These are phyloP conservation scores for Phytophthora ohioensis DNA, from an alignment of 352 stramenopile genomes.

Conservation along the genomic window DNA sequence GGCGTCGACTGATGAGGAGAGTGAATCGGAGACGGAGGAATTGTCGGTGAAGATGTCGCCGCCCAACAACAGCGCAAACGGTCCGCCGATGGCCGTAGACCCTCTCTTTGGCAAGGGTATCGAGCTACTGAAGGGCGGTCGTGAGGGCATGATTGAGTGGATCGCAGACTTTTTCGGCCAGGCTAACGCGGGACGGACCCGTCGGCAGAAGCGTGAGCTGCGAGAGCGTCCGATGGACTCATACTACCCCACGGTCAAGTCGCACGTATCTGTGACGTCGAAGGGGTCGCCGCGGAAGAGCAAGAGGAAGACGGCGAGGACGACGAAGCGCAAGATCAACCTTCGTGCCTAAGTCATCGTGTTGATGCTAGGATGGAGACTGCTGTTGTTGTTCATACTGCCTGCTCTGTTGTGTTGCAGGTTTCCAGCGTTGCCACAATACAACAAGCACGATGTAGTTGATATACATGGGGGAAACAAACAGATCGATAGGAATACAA, in stretches of 20 bases:
- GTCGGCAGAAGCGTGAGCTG: constrained; percentile 64
- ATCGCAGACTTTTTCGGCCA: constrained; percentile 79
- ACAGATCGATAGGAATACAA: constrained; percentile 37
- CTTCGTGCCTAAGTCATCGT: constrained; percentile 29
- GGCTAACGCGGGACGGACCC: constrained; percentile 70
- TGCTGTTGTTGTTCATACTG: constrained; percentile 15
- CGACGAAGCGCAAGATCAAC: constrained; percentile 39
- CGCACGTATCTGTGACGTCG: constrained; percentile 37
- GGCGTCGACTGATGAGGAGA: constrained; percentile 24
- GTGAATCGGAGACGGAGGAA: constrained; percentile 33
- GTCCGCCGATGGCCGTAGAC: constrained; percentile 63
- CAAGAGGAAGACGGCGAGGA: constrained; percentile 26
- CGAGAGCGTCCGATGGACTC: constrained; percentile 76
- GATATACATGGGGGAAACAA: constrained; percentile 29
- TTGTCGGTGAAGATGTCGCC: constrained; percentile 30
- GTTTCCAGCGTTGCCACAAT: constrained; percentile 12
- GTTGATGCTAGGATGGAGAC: constrained; percentile 17
- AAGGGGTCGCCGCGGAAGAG: constrained; percentile 31
- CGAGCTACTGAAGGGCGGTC: constrained; percentile 77
- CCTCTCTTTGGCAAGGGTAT: constrained; percentile 84
- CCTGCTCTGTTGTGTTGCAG: constrained; percentile 21
- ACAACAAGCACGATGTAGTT: constrained; percentile 35
- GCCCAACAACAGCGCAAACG: constrained; percentile 22
- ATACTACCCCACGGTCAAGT: constrained; percentile 81
- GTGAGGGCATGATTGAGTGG: constrained; percentile 80